A percentile compares a stretch with the other conserved stretches of the same genome.
phyloP scores from a whole-genome alignment of 768 basidiomycete species.

The Tubosaeta sp. region DNA sequence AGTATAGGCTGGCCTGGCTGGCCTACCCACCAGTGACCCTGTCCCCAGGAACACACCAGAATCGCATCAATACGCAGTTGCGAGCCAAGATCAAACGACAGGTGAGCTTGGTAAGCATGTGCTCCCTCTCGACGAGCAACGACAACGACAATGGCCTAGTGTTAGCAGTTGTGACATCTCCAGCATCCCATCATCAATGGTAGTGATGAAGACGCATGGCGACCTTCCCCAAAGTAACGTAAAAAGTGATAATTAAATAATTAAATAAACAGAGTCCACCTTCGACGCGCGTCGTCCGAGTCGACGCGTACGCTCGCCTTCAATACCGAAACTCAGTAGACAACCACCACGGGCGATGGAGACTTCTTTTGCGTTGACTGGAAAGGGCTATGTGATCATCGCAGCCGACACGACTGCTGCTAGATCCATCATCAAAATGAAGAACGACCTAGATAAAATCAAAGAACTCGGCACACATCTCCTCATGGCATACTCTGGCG shows the following conservation, averaged over 20 bases:
- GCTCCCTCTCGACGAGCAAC: no score
- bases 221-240: no score
- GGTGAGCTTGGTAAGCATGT: no score
- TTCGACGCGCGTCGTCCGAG: conserved; percentile 28
- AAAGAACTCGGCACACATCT: conserved; percentile 86
- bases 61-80: neutral
- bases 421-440: conserved; percentile 96
- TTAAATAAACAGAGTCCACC: conserved; percentile 4
- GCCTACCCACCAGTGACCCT: neutral
- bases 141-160: no score
- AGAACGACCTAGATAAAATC: conserved; percentile 95
- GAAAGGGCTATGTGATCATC: conserved; percentile 90
- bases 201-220: no score
- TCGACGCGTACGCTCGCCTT: conserved; percentile 16
- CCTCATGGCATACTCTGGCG: conserved; percentile 92
- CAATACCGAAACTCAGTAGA: conserved; percentile 1
- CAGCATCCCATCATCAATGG: no score
- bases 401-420: conserved; percentile 88
- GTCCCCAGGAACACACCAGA: neutral
- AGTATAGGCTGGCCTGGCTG: no score
- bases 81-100: neutral
- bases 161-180: no score
- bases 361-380: conserved; percentile 84
- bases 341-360: conserved; percentile 62
- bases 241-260: neutral